These are phyloP conservation scores for Ascochyta pisi DNA, from an alignment of 2,329 filamentous ascomycete genomes.

Conservation along the genomic window DNA sequence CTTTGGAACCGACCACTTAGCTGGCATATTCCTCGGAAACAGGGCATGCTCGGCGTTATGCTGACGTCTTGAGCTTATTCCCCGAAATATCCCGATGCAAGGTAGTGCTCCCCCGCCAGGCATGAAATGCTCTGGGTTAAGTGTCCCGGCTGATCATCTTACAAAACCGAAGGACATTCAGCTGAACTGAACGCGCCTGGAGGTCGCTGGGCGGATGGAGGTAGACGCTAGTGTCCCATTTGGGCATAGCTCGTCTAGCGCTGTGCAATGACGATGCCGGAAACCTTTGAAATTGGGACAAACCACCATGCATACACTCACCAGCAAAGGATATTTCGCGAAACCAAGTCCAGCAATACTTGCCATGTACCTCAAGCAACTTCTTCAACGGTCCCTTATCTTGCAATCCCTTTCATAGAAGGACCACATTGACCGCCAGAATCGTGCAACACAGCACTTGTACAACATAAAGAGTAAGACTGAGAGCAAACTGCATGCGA, in stretches of 20 bases:
- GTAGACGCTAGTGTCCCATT: slow-evolving; percentile 11
- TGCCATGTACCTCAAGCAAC: slow-evolving; percentile 9
- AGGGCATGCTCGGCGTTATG: slow-evolving; percentile 11
- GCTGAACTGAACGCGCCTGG: slow-evolving; percentile 10
- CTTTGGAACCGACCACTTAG: slow-evolving; percentile 11
- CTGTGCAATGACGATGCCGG: slow-evolving; percentile 11
- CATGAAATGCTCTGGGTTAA: slow-evolving; percentile 9
- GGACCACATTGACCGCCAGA: slow-evolving; percentile 10
- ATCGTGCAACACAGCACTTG: slow-evolving; percentile 10
- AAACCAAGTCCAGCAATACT: slow-evolving; percentile 10
- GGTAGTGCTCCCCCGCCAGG: slow-evolving; percentile 8
- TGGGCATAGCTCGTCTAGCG: slow-evolving; percentile 11
- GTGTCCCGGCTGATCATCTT: slow-evolving; percentile 9
- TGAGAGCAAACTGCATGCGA: slow-evolving; percentile 11
- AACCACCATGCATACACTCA: slow-evolving; percentile 12
- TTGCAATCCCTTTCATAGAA: slow-evolving; percentile 11
- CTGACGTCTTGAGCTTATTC: slow-evolving; percentile 11
- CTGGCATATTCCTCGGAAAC: slow-evolving; percentile 11
- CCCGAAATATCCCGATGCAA: slow-evolving; percentile 10
- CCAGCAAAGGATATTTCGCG: slow-evolving; percentile 10
- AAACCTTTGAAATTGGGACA: slow-evolving; percentile 11
- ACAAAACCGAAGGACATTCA: slow-evolving; percentile 11
- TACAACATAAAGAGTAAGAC: slow-evolving; percentile 10
- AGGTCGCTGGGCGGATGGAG: slow-evolving; percentile 10
- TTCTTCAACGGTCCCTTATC: slow-evolving; percentile 9